Percentiles rank a stretch among this genome's conserved stretches.
phyloP scores from a whole-genome alignment of 225 moss, liverwort and hornwort species.

The Pleurozium schreberi region DNA sequence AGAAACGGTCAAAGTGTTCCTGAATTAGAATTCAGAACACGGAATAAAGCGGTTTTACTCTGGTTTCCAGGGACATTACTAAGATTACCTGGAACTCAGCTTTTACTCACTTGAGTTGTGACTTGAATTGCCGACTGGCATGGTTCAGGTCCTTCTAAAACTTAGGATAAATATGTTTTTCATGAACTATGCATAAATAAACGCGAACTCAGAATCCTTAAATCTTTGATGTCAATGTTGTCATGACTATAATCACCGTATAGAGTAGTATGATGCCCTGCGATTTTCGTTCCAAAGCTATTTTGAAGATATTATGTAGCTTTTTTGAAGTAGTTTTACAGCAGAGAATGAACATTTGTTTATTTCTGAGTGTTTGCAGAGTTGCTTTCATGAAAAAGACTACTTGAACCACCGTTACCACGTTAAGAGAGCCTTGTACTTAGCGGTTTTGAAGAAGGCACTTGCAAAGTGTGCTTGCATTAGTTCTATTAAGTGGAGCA shows the following conservation, averaged over 20 bases:
- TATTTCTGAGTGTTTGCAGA: conserved; percentile 18
- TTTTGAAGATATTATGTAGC: background rate
- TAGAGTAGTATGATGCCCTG: background rate
- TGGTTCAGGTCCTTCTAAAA: background rate
- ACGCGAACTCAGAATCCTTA: background rate
- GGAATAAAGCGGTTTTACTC: background rate
- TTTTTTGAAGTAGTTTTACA: background rate
- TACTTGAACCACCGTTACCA: conserved; percentile 84
- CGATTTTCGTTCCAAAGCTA: background rate
- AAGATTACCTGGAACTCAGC: background rate
- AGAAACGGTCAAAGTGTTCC: background rate
- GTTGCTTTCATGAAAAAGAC: conserved; percentile 88
- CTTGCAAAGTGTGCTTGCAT: conserved; percentile 32
- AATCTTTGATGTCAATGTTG: background rate
- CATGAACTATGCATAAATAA: background rate
- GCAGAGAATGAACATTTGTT: background rate
- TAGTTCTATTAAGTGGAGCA: conserved; percentile 48
- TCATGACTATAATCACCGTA: background rate
- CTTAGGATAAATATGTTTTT: background rate
- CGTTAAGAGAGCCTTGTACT: conserved; percentile 68
- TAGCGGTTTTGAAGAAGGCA: conserved; percentile 42
- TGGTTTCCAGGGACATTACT: background rate
- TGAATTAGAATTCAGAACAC: background rate
- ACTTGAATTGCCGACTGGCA: background rate
- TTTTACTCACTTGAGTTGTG: background rate